Evolutionary conservation across 192 early-diverging fungal genomes (phyloP).

Genomic region (Entomortierella lignicola): DNA sequence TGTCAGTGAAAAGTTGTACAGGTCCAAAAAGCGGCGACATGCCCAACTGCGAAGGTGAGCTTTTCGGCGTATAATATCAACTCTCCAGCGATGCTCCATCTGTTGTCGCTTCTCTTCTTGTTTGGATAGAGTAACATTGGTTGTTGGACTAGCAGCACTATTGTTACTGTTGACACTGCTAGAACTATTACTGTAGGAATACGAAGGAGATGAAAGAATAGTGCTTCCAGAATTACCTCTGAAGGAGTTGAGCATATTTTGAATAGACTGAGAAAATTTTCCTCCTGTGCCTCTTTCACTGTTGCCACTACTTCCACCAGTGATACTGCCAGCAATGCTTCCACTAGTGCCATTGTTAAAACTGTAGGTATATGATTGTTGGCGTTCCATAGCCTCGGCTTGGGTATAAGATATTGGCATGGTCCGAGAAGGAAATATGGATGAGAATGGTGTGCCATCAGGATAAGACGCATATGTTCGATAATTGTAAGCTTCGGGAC

Average conservation of each 20-base stretch:
- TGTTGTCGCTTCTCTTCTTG: constrained; percentile 30
- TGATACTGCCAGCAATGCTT: background rate
- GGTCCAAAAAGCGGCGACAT: constrained; percentile 22
- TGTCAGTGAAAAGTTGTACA: constrained; percentile 33
- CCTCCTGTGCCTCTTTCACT: constrained; percentile 1
- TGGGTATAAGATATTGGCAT: constrained; percentile 20
- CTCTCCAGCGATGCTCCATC: constrained; percentile 32
- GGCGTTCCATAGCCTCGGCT: constrained; percentile 4
- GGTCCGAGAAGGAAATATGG: background rate
- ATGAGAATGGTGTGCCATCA: constrained; percentile 20
- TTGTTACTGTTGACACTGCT: background rate
- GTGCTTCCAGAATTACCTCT: background rate
- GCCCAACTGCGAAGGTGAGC: constrained; percentile 35
- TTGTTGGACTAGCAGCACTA: background rate
- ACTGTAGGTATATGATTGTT: background rate
- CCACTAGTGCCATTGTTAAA: background rate
- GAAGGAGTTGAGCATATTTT: constrained; percentile 19
- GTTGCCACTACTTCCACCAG: background rate
- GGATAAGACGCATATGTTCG: constrained; percentile 20
- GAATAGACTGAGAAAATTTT: constrained; percentile 18
- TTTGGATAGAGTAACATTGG: constrained; percentile 7
- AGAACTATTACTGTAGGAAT: background rate
- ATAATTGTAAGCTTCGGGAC: background rate
- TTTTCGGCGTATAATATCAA: constrained; percentile 32
- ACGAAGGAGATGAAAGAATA: background rate